A percentile compares a stretch with the other conserved stretches of the same genome.
These are phyloP conservation scores for Aspergillus steynii DNA, from an alignment of 495 filamentous ascomycete species.

Conservation along the genomic window DNA sequence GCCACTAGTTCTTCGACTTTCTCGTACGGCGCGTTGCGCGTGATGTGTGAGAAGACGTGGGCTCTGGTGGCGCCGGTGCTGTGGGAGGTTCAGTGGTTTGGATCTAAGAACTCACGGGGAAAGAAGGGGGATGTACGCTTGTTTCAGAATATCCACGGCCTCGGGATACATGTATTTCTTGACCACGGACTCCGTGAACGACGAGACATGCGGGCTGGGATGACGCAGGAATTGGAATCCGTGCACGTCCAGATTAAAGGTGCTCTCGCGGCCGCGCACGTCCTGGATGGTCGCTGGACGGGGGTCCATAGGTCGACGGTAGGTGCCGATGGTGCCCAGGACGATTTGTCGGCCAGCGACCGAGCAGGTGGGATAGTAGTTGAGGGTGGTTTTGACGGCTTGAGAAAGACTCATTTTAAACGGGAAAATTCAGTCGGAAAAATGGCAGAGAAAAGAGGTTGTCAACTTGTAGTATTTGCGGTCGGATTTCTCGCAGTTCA, in stretches of 20 bases:
- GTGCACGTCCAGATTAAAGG: neutral
- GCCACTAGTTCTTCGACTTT: neutral
- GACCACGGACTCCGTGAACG: neutral
- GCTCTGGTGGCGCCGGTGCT: conserved; percentile 4
- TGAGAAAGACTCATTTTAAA: conserved; percentile 1
- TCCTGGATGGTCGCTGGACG: neutral
- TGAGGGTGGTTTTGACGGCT: conserved; percentile 2
- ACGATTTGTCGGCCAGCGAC: neutral
- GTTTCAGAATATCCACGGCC: conserved; percentile 4
- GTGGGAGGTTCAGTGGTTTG: neutral
- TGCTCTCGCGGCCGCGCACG: neutral
- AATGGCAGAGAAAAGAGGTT: neutral
- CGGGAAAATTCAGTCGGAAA: neutral
- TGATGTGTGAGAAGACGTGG: conserved; percentile 4
- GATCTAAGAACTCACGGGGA: neutral
- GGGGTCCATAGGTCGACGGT: neutral
- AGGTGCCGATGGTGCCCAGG: neutral
- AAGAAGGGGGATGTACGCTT: neutral
- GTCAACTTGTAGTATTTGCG: neutral
- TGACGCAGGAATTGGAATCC: conserved; percentile 6
- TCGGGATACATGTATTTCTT: neutral
- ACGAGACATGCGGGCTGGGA: neutral
- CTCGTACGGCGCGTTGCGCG: neutral
- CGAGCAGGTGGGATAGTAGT: neutral
- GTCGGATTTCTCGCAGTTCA: neutral